Evolutionary conservation across 1,284 basidiomycete genomes (phyloP), one percentile per base, ranked within the genome.

Genomic region (Chalciporus sp.): DNA sequence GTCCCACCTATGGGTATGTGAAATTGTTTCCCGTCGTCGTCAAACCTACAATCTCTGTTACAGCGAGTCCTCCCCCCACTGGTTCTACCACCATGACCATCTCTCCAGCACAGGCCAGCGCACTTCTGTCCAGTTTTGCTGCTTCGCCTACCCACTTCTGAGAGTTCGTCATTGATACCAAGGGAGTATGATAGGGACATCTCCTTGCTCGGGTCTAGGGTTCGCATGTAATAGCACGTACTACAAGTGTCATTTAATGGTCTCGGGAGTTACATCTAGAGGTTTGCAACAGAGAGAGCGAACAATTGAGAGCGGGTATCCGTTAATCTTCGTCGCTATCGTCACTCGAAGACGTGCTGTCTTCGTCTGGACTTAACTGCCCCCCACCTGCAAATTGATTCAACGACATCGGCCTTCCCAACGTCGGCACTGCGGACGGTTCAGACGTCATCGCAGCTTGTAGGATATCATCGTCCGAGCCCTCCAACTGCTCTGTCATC

Each of bases 281-380:
- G 47, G 41, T 42, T 52, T 45, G 39, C 12, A 49, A 51, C 42
- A 37, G 47, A n/a, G 28, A 14, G 35, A 45, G 28, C 53, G 42
- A 35, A 26, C 42, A 53, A 49, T 19, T 53, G 45, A 46, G 31
- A 20, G 23, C 26, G 14, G 23, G 27, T n/a, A 42, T 16, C 31
- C 40, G 39, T 61, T 58, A 85, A 60, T 87, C 84, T 45, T 88
- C 84, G 58, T 89, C 86, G 63, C 82, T 87, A 4, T 87, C 85
- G 11, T 87, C 86, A 59, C 84, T 86, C 37, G 79, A 80, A 40
- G 80, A 76, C 53, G 76, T 84, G 51, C 85, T 84, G 49, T 87
- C 85, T 35, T 87, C 82, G 37, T 76, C 76, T 43, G 61, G 73
- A 52, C 69, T 73, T 19, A 64, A 64, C 31, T 66, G 69, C 46